Percentiles rank a stretch among this genome's conserved stretches.
phyloP scores from a whole-genome alignment of 1,139 yeast genomes.

The Debaryomycetaceae sp. region DNA sequence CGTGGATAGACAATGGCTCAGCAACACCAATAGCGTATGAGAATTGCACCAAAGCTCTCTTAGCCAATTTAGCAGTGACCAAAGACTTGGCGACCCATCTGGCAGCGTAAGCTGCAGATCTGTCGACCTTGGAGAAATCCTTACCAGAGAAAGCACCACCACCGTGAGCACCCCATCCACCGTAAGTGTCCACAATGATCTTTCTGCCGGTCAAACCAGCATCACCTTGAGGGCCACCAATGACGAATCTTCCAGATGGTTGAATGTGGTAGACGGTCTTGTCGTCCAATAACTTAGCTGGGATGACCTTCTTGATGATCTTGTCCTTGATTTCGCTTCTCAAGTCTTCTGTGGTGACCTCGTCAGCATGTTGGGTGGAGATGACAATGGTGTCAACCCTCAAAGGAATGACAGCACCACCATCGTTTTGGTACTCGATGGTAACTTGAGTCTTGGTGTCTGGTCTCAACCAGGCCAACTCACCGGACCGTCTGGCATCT shows the following conservation, averaged over 20 bases:
- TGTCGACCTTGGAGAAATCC: slow-evolving; percentile 99
- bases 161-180: slow-evolving; percentile 99
- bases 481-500: slow-evolving; percentile 94
- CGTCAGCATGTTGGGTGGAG: slow-evolving; percentile 97
- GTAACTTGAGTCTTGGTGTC: slow-evolving; percentile 99
- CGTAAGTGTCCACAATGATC: slow-evolving; percentile 98
- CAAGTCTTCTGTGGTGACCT: slow-evolving; percentile 87
- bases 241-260: slow-evolving; percentile 99
- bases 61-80: slow-evolving; percentile 90
- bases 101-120: slow-evolving; percentile 99
- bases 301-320: slow-evolving; percentile 88
- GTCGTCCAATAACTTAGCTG: slow-evolving; percentile 85
- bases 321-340: slow-evolving; percentile 74
- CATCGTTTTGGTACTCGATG: slow-evolving; percentile 88
- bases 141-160: slow-evolving; percentile 99
- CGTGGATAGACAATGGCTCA: slow-evolving; percentile 96
- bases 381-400: slow-evolving; percentile 98
- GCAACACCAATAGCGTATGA: slow-evolving; percentile 99
- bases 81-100: slow-evolving; percentile 99
- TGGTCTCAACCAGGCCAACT: slow-evolving; percentile 96
- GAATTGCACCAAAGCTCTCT: slow-evolving; percentile 97
- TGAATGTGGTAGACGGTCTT: slow-evolving; percentile 97
- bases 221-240: slow-evolving; percentile 99
- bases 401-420: slow-evolving; percentile 92
- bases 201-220: slow-evolving; percentile 99